Base-by-base conservation (phyloP, 768 basidiomycete species). In the Asterophora parasitica region DNA sequence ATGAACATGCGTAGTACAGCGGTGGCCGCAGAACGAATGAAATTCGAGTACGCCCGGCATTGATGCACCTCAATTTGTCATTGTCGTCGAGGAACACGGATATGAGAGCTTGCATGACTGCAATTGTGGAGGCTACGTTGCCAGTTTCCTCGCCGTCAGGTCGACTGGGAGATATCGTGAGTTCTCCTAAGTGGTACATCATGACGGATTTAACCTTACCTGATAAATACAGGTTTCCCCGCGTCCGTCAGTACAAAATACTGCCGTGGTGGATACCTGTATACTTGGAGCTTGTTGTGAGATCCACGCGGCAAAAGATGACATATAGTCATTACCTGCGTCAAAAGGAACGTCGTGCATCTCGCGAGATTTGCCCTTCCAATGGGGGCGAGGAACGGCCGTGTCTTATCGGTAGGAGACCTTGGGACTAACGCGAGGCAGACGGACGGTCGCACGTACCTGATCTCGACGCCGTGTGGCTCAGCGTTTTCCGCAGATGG, bases 221-320 rank as follows among this genome's bases (percentile, higher is more conserved):
- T 91, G 35, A 82, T 75, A 60, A 89, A 99, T 9, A 99, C 93
- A n/a, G 94, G 94, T 65, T 99, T 98, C 23, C 96, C 96, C 26
- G 96, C 96, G 52, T 94, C 83, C 0, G 94, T 97, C 15, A 98
- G 75, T 12, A 97, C 79, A 60, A 89, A 96, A 64, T 97, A 99
- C 61, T 91, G 81, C 44, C 93, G 76, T 17, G 78, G 79, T 43
- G 73, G 69, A 58, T 72, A 77, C 42, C 62, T 61, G 44, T 68
- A 59, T 31, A 59, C 75, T 76, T 53, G 44, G 52, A 28, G 41
- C 38, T 44, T 41, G 51, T 38, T 31, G 45, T 55, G 50, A 49
- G 47, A 33, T 49, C 43, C 44, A 44, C 27, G 46, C 9, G n/a
- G 4, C 9, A 15, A 15, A 23, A 28, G 15, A 26, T 23, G 37